A percentile compares a stretch with the other conserved stretches of the same genome.
Evolutionary conservation across 176 grass and related monocot genomes (phyloP).

Genomic region (Paspalum vaginatum): DNA sequence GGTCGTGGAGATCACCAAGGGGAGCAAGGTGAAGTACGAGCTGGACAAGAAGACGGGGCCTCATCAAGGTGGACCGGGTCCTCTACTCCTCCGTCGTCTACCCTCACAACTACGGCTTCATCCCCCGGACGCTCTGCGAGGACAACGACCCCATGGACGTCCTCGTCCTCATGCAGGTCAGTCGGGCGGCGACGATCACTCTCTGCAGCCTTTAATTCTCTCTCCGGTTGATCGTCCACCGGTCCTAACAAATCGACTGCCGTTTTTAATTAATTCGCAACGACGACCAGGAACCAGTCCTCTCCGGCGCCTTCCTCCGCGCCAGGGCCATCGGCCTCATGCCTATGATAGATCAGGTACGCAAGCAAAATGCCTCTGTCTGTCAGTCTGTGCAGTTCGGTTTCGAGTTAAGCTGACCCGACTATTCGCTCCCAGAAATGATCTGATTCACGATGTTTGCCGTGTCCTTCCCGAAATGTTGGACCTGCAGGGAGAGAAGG

Average conservation of each 20-base stretch:
- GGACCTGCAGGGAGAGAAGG: conserved; percentile 67
- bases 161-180: conserved; percentile 92
- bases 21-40: conserved; percentile 98
- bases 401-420: not conserved
- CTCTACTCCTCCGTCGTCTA: conserved; percentile 94
- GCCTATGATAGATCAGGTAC: conserved; percentile 79
- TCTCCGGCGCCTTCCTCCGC: conserved; percentile 68
- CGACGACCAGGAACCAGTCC: conserved; percentile 55
- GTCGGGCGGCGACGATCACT: not conserved
- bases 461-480: not conserved
- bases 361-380: no score
- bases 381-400: not conserved
- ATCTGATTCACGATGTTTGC: not conserved
- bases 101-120: conserved; percentile 95
- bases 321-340: conserved; percentile 84
- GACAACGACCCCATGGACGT: conserved; percentile 96
- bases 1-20: conserved; percentile 93
- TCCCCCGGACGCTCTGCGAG: conserved; percentile 90
- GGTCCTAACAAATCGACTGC: no score
- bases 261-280: no score
- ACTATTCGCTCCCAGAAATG: no score
- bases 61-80: conserved; percentile 91
- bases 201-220: not conserved
- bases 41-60: conserved; percentile 94
- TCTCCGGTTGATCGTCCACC: no score